Evolutionary conservation across 768 basidiomycete genomes (phyloP).

Genomic region (Phlebiopsis gigantea): DNA sequence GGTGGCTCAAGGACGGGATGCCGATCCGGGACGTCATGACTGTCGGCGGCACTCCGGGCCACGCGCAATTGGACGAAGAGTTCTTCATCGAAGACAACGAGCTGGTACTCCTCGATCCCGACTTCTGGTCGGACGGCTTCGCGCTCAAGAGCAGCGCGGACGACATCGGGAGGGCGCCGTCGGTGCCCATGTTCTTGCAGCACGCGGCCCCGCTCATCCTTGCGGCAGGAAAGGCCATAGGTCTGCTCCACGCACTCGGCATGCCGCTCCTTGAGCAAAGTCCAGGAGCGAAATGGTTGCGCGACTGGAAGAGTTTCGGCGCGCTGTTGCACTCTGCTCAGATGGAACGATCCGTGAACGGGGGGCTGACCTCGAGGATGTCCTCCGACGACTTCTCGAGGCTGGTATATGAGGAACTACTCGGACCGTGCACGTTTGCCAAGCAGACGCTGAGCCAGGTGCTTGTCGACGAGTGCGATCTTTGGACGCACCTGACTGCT

Average conservation of each 20-base stretch:
- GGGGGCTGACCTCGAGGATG: conserved; percentile 31
- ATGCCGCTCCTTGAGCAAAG: conserved; percentile 2
- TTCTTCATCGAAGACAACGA: conserved; percentile 79
- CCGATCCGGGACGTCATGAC: conserved; percentile 29
- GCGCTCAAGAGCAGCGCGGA: conserved; percentile 40
- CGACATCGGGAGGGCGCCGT: conserved; percentile 19
- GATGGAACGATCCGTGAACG: neutral
- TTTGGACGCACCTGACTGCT: conserved; percentile 56
- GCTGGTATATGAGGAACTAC: conserved; percentile 57
- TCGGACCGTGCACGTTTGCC: conserved; percentile 48
- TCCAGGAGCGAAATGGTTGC: neutral
- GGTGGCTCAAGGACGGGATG: conserved; percentile 75
- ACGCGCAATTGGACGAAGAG: conserved; percentile 50
- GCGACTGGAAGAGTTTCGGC: conserved; percentile 7
- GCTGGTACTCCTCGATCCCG: conserved; percentile 50
- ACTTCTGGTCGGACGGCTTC: conserved; percentile 79
- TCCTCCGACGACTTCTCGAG: conserved; percentile 60
- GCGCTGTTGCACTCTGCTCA: neutral
- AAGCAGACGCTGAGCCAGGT: conserved; percentile 51
- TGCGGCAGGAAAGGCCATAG: conserved; percentile 70
- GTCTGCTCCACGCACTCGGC: conserved; percentile 61
- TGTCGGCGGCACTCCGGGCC: neutral
- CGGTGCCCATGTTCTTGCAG: conserved; percentile 54
- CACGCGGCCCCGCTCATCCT: conserved; percentile 56
- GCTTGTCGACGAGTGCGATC: conserved; percentile 58